A percentile compares a stretch with the other conserved stretches of the same genome.
Evolutionary conservation across 306 rosid species (phyloP).

Genomic region (Dalbergia cultrata): DNA sequence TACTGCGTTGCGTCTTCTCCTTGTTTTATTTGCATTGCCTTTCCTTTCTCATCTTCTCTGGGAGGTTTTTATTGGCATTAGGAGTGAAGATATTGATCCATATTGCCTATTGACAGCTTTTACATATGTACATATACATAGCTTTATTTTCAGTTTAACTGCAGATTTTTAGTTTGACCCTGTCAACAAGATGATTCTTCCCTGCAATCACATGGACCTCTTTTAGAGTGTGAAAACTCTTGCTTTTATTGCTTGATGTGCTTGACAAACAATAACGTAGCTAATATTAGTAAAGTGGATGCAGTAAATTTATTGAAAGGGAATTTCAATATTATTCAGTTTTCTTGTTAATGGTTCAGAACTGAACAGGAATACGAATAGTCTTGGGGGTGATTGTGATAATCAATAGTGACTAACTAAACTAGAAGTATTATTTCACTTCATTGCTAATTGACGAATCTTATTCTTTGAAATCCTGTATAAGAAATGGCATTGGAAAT

Average conservation of each 20-base stretch:
- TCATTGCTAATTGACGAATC: constrained; percentile 9
- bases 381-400: constrained; percentile 16
- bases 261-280: constrained; percentile 6
- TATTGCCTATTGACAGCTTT: background rate
- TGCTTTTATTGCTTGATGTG: background rate
- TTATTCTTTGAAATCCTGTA: background rate
- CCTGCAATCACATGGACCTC: constrained; percentile 2
- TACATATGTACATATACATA: background rate
- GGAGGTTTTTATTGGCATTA: constrained; percentile 15
- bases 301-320: constrained; percentile 26
- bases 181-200: constrained; percentile 8
- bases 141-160: constrained; percentile 2
- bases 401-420: constrained; percentile 7
- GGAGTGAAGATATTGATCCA: constrained; percentile 18
- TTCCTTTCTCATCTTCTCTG: background rate
- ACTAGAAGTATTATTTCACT: background rate
- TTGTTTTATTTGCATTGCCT: constrained; percentile 23
- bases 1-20: constrained; percentile 30
- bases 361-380: constrained; percentile 9
- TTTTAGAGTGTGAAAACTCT: constrained; percentile 14
- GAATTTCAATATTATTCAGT: background rate
- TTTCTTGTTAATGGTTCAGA: constrained; percentile 17
- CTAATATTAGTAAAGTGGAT: background rate
- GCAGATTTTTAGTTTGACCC: background rate
- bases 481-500: constrained; percentile 14